Evolutionary conservation across 2,329 filamentous ascomycete species (phyloP).

Genomic region (Aspergillus puulaauensis): DNA sequence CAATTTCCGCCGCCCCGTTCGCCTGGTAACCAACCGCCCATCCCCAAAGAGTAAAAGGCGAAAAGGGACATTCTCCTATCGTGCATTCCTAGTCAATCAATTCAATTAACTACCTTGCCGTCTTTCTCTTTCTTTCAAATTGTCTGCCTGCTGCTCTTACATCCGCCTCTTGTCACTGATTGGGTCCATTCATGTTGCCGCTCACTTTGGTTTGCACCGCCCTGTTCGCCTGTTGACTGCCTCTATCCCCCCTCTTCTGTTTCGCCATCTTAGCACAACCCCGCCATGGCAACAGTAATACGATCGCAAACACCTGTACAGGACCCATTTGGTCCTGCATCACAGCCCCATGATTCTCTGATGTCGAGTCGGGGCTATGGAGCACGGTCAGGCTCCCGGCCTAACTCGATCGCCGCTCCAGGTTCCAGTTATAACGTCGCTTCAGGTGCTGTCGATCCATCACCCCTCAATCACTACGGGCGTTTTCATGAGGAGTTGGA

Average conservation of each 20-base stretch:
- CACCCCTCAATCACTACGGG: constrained; percentile 34
- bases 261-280: constrained; percentile 15
- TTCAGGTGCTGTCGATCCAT: constrained; percentile 33
- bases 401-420: constrained; percentile 41
- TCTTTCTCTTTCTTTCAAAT: constrained; percentile 3
- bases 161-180: constrained; percentile 6
- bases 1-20: constrained; percentile 20
- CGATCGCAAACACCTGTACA: constrained; percentile 41
- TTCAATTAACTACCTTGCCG: constrained; percentile 5
- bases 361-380: constrained; percentile 35
- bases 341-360: constrained; percentile 29
- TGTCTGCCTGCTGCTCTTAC: constrained; percentile 7
- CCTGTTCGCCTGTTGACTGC: constrained; percentile 7
- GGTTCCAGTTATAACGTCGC: constrained; percentile 37
- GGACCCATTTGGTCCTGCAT: constrained; percentile 35
- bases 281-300: constrained; percentile 37
- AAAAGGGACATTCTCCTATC: constrained; percentile 9
- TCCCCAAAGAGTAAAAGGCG: constrained; percentile 12
- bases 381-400: constrained; percentile 35
- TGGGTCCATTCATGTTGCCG: constrained; percentile 13
- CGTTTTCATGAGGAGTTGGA: constrained; percentile 43
- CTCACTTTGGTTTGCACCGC: constrained; percentile 19
- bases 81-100: neutral
- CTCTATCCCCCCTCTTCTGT: constrained; percentile 14
- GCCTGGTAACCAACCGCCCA: constrained; percentile 31